phyloP scores from a whole-genome alignment of 306 rosid genomes.

The Trichosanthes cucumerina region DNA sequence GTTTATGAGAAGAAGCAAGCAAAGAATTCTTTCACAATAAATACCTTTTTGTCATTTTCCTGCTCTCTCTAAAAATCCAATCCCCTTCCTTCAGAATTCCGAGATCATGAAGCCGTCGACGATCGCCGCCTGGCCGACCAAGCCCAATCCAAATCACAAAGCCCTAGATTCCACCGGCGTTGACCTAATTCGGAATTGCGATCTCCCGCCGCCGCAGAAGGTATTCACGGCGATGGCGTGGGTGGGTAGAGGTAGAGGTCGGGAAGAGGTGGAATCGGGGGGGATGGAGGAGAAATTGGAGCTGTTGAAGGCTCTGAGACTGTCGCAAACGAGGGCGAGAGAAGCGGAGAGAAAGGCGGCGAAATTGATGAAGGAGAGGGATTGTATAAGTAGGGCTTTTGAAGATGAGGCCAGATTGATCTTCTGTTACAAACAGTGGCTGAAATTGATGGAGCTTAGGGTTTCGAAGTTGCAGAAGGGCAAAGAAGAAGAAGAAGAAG shows the following conservation, averaged over 20 bases:
- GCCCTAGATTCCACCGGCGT: conserved; percentile 20
- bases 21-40: conserved; percentile 22
- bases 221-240: conserved; percentile 23
- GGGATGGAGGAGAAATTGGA: conserved; percentile 33
- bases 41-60: not conserved
- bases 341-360: conserved; percentile 62
- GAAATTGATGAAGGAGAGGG: conserved; percentile 40
- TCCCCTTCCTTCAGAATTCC: conserved; percentile 1
- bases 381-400: conserved; percentile 34
- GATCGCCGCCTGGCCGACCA: conserved; percentile 22
- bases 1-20: conserved; percentile 31
- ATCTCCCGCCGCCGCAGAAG: conserved; percentile 89
- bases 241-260: not conserved
- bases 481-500: not conserved
- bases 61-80: not conserved
- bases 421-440: conserved; percentile 48
- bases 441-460: conserved; percentile 67
- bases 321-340: conserved; percentile 69
- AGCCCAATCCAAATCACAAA: conserved; percentile 7
- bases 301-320: conserved; percentile 64
- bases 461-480: conserved; percentile 35
- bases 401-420: conserved; percentile 45
- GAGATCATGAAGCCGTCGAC: not conserved
- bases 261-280: conserved; percentile 11
- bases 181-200: conserved; percentile 80